Base-by-base conservation (phyloP, 495 filamentous ascomycete species). In the Gamarada debralockiae region DNA sequence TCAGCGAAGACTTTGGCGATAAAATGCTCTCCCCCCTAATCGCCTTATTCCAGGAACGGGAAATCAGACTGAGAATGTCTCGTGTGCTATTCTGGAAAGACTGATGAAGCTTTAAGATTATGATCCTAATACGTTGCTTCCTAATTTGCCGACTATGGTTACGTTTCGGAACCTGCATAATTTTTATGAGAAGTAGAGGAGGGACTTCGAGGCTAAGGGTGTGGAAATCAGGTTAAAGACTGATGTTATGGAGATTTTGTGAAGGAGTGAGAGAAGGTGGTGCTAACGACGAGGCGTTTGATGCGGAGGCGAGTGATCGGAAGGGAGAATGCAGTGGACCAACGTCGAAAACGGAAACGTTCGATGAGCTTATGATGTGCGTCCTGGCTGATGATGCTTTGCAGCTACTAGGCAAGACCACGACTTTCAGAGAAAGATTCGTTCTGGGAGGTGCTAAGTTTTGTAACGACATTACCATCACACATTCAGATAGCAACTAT, bases 391-490 rank as follows among this genome's bases (percentile, higher is more conserved):
- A 95, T 59, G 85, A 84, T 31, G 82, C 87, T 8, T 79, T 82
- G 46, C 75, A 76, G 9, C 72, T 92, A 1, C 76, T 92, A 3
- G 79, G 75, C 50, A 67, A 71, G 33, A 79, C 82, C 24, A 75
- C 85, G 22, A 81, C 78, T 22, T 79, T 78, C 73, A 73, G 73
- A 36, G 88, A 92, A 62, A 76, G 68, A 24, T 79, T 71, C 21
- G 82, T 92, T 29, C 79, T 92, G 0, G 82, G 84, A 31, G 81
- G 82, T 34, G 85, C 85, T n/a, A 82, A 79, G 50, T 92, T 90
- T 67, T 88, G 76, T 65, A 81, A 91, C 71, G 88, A 95, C 64
- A 80, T 92, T 56, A 95, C 89, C 22, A 80, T 93, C 63, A 93
- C 89, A 21, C 88, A 95, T 65, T 80, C 73, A 41, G 89, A 95